Percentiles rank a stretch among this genome's conserved stretches.
phyloP scores from a whole-genome alignment of 2,329 filamentous ascomycete genomes.

The Aspergillus quadrilineatus region DNA sequence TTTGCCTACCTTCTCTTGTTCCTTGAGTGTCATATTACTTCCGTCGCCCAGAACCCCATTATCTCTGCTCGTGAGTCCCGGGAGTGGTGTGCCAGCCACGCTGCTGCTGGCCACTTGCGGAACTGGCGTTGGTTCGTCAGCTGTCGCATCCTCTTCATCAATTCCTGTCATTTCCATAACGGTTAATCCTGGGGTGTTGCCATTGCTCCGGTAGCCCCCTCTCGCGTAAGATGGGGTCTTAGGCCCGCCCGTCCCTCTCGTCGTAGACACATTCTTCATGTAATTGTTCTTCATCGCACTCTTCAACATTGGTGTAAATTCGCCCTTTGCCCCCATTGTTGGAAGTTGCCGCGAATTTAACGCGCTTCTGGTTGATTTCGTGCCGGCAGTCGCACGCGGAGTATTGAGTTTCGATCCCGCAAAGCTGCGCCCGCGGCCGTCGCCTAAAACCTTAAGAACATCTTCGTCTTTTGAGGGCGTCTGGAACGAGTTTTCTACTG shows the following conservation, averaged over 20 bases:
- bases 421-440: conserved; percentile 55
- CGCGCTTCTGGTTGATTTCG: conserved; percentile 43
- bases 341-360: conserved; percentile 73
- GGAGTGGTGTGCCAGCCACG: conserved; percentile 77
- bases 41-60: conserved; percentile 76
- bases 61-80: conserved; percentile 63
- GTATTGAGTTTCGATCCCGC: conserved; percentile 65
- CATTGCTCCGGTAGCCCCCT: conserved; percentile 63
- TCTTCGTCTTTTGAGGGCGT: conserved; percentile 76
- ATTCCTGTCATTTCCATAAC: conserved; percentile 68
- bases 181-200: conserved; percentile 73
- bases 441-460: conserved; percentile 71
- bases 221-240: conserved; percentile 69
- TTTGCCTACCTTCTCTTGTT: conserved; percentile 78
- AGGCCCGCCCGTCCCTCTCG: conserved; percentile 54
- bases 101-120: conserved; percentile 78
- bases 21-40: conserved; percentile 79
- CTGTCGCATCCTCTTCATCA: conserved; percentile 63
- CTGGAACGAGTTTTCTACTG: conserved; percentile 82
- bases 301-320: conserved; percentile 94
- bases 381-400: conserved; percentile 66
- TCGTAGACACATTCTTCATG: conserved; percentile 58
- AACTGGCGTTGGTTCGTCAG: conserved; percentile 69
- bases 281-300: conserved; percentile 68
- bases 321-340: conserved; percentile 59